These are phyloP conservation scores for Claviceps arundinis DNA, from an alignment of 2,329 filamentous ascomycete genomes.

Conservation along the genomic window DNA sequence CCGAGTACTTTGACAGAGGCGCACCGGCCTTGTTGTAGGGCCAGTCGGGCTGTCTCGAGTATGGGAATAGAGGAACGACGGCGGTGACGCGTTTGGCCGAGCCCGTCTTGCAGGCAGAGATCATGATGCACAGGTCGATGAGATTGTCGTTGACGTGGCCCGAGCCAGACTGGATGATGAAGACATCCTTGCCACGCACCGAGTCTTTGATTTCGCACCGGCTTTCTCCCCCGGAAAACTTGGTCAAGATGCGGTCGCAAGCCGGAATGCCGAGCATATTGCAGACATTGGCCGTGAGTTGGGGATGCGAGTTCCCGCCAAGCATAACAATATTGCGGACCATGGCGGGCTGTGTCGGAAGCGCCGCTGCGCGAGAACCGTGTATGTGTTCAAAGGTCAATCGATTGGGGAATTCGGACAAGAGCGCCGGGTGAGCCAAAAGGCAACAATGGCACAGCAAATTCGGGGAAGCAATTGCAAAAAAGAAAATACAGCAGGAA, in stretches of 20 bases:
- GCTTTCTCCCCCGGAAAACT: conserved; percentile 92
- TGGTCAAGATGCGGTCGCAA: conserved; percentile 70
- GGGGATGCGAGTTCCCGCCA: conserved; percentile 83
- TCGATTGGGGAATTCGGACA: neutral
- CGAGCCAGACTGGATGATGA: conserved; percentile 90
- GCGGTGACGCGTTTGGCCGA: conserved; percentile 88
- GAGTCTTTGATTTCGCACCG: conserved; percentile 93
- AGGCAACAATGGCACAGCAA: neutral
- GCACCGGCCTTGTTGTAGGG: conserved; percentile 94
- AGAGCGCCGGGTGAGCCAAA: neutral
- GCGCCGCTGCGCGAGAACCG: neutral
- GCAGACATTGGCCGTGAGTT: conserved; percentile 77
- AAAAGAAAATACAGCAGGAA: neutral
- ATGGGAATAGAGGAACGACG: conserved; percentile 89
- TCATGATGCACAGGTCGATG: conserved; percentile 93
- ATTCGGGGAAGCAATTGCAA: neutral
- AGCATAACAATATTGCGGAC: conserved; percentile 92
- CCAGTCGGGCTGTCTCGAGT: conserved; percentile 89
- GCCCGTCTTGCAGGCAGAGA: conserved; percentile 92
- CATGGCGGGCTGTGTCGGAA: conserved; percentile 37
- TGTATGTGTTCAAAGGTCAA: neutral
- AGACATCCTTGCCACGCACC: conserved; percentile 95
- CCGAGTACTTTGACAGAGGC: conserved; percentile 60
- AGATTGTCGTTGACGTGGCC: conserved; percentile 92
- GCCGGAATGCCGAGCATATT: conserved; percentile 76